These are phyloP conservation scores for Pseudogymnoascus sp. DNA, from an alignment of 2,329 filamentous ascomycete species.

Conservation along the genomic window DNA sequence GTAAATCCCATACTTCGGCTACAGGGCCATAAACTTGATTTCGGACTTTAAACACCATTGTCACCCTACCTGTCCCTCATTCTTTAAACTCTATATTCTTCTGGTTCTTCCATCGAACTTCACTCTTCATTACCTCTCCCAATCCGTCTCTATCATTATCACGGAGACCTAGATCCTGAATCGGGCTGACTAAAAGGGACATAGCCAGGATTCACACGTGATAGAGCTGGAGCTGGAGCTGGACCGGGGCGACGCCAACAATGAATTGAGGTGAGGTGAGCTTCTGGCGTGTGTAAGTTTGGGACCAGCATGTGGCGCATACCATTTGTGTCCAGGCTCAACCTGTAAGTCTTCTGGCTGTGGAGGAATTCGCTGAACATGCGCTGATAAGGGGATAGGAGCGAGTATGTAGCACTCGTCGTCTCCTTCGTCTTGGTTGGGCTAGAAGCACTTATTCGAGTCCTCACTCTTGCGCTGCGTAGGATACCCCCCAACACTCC, in stretches of 20 bases:
- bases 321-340: slow-evolving; percentile 7
- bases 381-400: slow-evolving; percentile 40
- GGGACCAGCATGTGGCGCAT: neutral
- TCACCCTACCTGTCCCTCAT: neutral
- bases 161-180: neutral
- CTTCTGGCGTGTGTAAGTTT: neutral
- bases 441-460: slow-evolving; percentile 74
- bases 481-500: slow-evolving; percentile 31
- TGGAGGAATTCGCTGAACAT: neutral
- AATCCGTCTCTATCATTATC: neutral
- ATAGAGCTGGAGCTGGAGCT: neutral
- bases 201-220: neutral
- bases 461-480: slow-evolving; percentile 86
- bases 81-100: neutral
- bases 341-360: neutral
- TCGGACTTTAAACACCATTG: neutral
- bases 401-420: slow-evolving; percentile 81
- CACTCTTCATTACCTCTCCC: neutral
- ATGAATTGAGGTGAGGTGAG: neutral
- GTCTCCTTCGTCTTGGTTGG: slow-evolving; percentile 77
- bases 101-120: neutral
- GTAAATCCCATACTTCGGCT: neutral
- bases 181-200: neutral
- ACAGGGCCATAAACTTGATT: neutral
- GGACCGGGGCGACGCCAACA: neutral